Conservation (phyloP, 345 rosid genomes). For the Corymbia maculata region DNA sequence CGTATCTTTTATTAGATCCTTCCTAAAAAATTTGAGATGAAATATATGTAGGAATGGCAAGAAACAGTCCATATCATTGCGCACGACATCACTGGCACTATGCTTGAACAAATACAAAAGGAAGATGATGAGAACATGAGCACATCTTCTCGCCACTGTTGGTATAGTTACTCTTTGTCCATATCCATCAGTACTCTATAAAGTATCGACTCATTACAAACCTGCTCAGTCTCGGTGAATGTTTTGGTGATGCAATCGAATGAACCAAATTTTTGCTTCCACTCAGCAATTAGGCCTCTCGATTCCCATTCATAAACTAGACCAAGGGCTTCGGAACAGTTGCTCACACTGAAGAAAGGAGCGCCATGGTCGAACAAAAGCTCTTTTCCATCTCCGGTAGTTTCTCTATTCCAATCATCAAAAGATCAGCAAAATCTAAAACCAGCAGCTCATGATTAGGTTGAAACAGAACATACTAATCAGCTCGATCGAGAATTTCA, state of each 20-base stretch:
- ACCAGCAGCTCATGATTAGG: neutral
- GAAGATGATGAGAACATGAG: neutral
- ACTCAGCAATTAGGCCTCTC: slow-evolving; percentile 55
- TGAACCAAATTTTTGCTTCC: slow-evolving; percentile 54
- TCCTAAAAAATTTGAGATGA: slow-evolving; percentile 22
- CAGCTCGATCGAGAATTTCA: neutral
- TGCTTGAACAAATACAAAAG: neutral
- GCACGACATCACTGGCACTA: neutral
- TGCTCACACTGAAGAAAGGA: slow-evolving; percentile 48
- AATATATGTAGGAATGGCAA: neutral
- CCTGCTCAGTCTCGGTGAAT: slow-evolving; percentile 49
- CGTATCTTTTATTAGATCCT: slow-evolving; percentile 46
- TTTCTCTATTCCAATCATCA: slow-evolving; percentile 34
- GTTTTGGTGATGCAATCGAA: slow-evolving; percentile 45
- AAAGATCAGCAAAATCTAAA: neutral
- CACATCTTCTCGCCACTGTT: neutral
- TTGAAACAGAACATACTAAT: neutral
- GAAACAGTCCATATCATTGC: neutral
- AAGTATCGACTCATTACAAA: neutral
- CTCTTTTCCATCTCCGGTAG: slow-evolving; percentile 53
- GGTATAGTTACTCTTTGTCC: neutral
- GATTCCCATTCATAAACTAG: slow-evolving; percentile 72
- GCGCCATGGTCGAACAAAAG: slow-evolving; percentile 82
- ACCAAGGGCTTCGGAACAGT: slow-evolving; percentile 30
- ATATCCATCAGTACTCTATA: neutral